Percentiles rank a stretch among this genome's conserved stretches.
These are phyloP conservation scores for Grigorovia transvaalensis DNA, from an alignment of 805 yeast species.

Conservation along the genomic window DNA sequence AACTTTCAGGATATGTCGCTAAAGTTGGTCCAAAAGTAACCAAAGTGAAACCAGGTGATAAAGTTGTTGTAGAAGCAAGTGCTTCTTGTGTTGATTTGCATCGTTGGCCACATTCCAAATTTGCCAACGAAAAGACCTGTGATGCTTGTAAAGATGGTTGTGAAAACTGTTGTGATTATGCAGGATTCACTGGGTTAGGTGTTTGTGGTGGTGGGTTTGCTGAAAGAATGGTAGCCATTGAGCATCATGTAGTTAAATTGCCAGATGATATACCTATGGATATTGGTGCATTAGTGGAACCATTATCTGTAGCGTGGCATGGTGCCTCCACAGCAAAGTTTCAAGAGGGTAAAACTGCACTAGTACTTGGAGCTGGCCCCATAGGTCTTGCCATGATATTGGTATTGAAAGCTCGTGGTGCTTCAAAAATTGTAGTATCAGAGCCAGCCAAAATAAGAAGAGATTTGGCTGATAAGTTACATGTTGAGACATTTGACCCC, in stretches of 20 bases:
- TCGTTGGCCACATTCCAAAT: constrained; percentile 30
- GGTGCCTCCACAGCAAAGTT: constrained; percentile 41
- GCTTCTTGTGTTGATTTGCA: constrained; percentile 42
- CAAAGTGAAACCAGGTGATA: constrained; percentile 40
- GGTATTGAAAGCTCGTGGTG: constrained; percentile 42
- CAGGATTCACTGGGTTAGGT: constrained; percentile 46
- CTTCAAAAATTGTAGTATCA: constrained; percentile 38
- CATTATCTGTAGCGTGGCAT: constrained; percentile 49
- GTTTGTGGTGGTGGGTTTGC: constrained; percentile 47
- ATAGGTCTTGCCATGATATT: constrained; percentile 51
- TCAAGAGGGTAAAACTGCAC: constrained; percentile 35
- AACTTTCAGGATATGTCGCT: constrained; percentile 37
- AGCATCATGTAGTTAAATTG: constrained; percentile 31
- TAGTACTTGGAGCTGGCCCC: constrained; percentile 54
- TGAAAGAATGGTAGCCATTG: constrained; percentile 37
- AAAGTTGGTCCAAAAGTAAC: constrained; percentile 39
- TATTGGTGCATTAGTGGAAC: constrained; percentile 48
- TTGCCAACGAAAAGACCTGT: constrained; percentile 7
- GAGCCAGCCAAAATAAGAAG: constrained; percentile 43
- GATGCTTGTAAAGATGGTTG: constrained; percentile 38
- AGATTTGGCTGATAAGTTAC: constrained; percentile 37
- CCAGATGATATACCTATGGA: constrained; percentile 38
- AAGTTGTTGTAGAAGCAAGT: constrained; percentile 53
- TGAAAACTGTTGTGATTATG: constrained; percentile 42
- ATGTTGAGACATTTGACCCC: constrained; percentile 45